Evolutionary conservation across 2,329 filamentous ascomycete genomes (phyloP), one percentile per base, ranked within the genome.

Genomic region (Monosporascus sp.): DNA sequence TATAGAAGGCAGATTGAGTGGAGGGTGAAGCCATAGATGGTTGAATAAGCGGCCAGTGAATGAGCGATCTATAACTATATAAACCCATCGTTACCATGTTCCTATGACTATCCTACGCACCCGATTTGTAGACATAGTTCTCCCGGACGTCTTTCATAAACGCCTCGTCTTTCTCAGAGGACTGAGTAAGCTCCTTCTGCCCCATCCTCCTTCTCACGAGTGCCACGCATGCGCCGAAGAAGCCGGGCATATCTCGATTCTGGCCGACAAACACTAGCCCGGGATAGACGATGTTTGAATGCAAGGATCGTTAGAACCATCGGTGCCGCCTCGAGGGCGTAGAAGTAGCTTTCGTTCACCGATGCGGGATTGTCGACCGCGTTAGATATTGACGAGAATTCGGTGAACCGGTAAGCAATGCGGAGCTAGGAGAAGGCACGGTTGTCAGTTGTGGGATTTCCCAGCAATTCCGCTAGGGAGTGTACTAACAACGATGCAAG

Each of bases 391-490:
- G 68, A 68, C 0, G 73, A 72, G 58, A 78, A 83, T 56, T 84
- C 78, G 18, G 71, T 60, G 2, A 84, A 66, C 3, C 81, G 75
- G 64, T 77, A 84, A 51, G 81, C 70, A 54, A 83, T 83, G 15
- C 80, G 76, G 17, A 72, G 39, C 58, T 58, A 48, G 20, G 17
- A 8, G 36, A 34, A 14, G 9, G 31, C 31, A 34, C 4, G 1
- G 5, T 34, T 14, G 4, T 34, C 11, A 34, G 31, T 14, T 14
- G 9, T 14, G 31, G 31, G 1, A 14, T 34, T 11, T 14, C 31
- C 31, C 31, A 34, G 9, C 5, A 1, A 34, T 34, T 34, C 9
- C 31, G 31, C 31, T 4, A 34, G 31, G 17, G 17, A 3, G n/a
- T 22, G 25, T 18, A 59, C 64, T 51, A 52, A 73, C 60, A 0